Base-by-base conservation (phyloP, 345 rosid species). In the Balakata baccata region DNA sequence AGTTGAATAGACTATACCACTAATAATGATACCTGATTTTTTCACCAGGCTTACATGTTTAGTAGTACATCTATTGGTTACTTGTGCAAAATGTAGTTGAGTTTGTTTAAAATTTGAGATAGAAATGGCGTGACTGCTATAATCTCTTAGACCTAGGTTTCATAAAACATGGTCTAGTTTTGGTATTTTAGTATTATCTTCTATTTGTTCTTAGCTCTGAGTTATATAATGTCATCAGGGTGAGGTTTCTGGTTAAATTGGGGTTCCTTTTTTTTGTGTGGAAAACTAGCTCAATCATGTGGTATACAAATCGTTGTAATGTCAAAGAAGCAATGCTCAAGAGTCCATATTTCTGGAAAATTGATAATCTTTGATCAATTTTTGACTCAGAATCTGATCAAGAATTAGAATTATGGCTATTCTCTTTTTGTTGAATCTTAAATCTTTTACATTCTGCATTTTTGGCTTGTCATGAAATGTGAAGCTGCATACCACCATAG, bases 111-210 rank as follows among this genome's bases (percentile, higher is more conserved):
- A 45, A 11, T 66, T 23, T n/a, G 34, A 66, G 39, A 38, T 12
- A 47, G 41, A 22, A 7, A 34, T 51, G 7, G 29, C 34, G 29
- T 50, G 22, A 20, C 7, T 52, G 2, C 17, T 17, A 17, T 38
- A 29, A 17, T 50, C 60, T 68, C 8, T 68, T 68, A 17, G 60
- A 68, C n/a, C 49, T 67, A 1, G 57, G 22, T 67, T 66, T 66
- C 39, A 49, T 7, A 12, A 23, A 68, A 18, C 47, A 52, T 17
- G 41, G 46, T 53, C 51, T 3, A 14, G 7, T 25, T 43, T 68
- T 68, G 59, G 69, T 22, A 16, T 25, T 68, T 38, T 6, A 22
- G 5, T 8, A 29, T 38, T 22, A 8, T 7, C 22, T 9, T 41
- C 20, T 25, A 12, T 13, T 14, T 47, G 20, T 10, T 67, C 23